Conservation (phyloP, 2,329 filamentous ascomycete species). For the Colletotrichum sp. region DNA sequence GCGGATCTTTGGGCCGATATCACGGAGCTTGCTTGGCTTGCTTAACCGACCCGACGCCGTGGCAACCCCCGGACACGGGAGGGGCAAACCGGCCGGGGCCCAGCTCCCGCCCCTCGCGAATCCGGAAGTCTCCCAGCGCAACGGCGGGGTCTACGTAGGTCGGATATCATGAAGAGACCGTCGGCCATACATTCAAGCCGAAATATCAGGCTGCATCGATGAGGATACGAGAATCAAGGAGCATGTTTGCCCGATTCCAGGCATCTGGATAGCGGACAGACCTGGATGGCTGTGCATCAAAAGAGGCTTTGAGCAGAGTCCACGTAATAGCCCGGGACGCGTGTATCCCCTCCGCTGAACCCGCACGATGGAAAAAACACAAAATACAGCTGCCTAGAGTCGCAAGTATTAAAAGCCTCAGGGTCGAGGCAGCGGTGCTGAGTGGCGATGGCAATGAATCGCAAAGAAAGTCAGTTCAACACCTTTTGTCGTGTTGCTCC, state of each 20-base stretch:
- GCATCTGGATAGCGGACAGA: not conserved
- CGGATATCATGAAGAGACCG: not conserved
- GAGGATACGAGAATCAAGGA: not conserved
- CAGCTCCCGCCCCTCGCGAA: not conserved
- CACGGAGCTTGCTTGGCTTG: not conserved
- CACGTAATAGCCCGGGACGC: not conserved
- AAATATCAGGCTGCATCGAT: not conserved
- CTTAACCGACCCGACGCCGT: not conserved
- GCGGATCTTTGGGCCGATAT: not conserved
- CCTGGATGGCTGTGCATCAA: not conserved
- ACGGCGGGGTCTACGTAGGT: not conserved
- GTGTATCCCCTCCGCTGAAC: not conserved
- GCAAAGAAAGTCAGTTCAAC: not conserved
- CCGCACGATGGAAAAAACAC: not conserved
- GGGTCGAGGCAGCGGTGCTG: not conserved
- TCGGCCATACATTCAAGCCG: not conserved
- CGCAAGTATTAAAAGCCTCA: not conserved
- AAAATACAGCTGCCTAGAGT: not conserved
- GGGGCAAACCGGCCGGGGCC: not conserved
- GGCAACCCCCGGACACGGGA: not conserved
- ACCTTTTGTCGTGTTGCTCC: not conserved
- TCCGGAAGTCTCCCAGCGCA: not conserved
- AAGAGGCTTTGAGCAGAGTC: not conserved
- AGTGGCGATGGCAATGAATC: not conserved
- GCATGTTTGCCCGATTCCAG: not conserved